Evolutionary conservation across 352 stramenopile genomes (phyloP), one percentile per base, ranked within the genome.

Genomic region (Blastocystis hominis): DNA sequence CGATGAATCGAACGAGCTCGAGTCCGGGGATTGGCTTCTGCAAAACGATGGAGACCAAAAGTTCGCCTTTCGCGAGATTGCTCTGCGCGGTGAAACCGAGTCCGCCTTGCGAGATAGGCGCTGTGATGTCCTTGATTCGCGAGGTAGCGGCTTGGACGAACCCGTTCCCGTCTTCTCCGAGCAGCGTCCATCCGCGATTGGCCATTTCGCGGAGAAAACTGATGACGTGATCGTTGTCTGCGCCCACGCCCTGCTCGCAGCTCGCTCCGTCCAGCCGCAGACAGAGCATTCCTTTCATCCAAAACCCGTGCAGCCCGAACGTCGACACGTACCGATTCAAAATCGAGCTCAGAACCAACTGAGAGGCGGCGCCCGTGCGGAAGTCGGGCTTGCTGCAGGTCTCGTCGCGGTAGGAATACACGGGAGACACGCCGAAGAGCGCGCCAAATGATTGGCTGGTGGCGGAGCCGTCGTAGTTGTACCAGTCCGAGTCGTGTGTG

Each of bases 401-500:
- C 7, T 20, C 6, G 6, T 44, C n/a, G 10, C 46, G 6, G 54
- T 62, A 80, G 24, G 24, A 17, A 36, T 62, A 80, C 17, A 80
- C 38, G 6, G 20, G 15, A 1, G 47, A 36, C 0, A 3, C 10
- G 46, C 56, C 70, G 70, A 80, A 80, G 36, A 80, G 70, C 24
- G 46, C 24, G 30, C 70, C 70, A 38, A 80, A 80, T 30, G 42
- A 61, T 20, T 34, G n/a, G 17, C 2, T 17, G 17, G 46, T 62
- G 36, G 70, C 70, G 36, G 70, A 62, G 36, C 70, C 70, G 36
- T 80, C 70, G 40, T 63, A 80, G 38, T 64, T 56, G 40, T 63
- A 80, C 70, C 70, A 80, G 40, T 80, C 70, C 9, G 70, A 80
- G n/a, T 20, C 44, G 3, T n/a, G 30, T 15, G 70, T 62, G 40